phyloP scores from a whole-genome alignment of 306 rosid genomes.

The Quercus mongolica region DNA sequence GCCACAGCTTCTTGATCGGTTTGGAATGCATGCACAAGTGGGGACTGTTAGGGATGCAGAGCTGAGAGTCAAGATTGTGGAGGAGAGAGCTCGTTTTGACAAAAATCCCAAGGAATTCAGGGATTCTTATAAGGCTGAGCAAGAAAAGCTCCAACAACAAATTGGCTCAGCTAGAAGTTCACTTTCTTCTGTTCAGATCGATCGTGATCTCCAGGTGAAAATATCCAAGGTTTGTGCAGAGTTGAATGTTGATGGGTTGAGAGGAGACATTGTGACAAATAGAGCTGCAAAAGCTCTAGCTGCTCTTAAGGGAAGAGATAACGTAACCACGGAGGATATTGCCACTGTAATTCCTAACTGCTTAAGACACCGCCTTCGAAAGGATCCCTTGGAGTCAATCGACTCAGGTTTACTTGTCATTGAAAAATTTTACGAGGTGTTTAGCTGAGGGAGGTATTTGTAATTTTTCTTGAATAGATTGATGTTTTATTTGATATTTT shows the following conservation, averaged over 20 bases:
- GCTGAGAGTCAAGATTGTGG: slow-evolving; percentile 92
- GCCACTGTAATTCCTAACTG: slow-evolving; percentile 95
- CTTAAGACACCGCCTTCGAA: slow-evolving; percentile 92
- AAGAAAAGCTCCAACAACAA: slow-evolving; percentile 69
- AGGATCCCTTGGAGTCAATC: slow-evolving; percentile 92
- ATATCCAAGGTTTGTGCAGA: slow-evolving; percentile 87
- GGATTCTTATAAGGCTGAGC: slow-evolving; percentile 57
- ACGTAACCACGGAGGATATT: slow-evolving; percentile 71
- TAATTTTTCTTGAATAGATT: slow-evolving; percentile 28
- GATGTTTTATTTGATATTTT: slow-evolving; percentile 12
- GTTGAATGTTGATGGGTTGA: slow-evolving; percentile 87
- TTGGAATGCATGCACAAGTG: slow-evolving; percentile 98
- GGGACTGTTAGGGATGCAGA: slow-evolving; percentile 96
- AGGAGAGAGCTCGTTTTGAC: slow-evolving; percentile 88
- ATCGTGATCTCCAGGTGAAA: slow-evolving; percentile 76
- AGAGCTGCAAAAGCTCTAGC: slow-evolving; percentile 95
- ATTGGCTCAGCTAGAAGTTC: slow-evolving; percentile 61
- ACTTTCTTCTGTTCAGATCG: slow-evolving; percentile 69
- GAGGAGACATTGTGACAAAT: slow-evolving; percentile 92
- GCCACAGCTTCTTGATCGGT: slow-evolving; percentile 92
- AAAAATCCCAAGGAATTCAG: slow-evolving; percentile 74
- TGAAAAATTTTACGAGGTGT: slow-evolving; percentile 84
- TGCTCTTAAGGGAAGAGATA: slow-evolving; percentile 74
- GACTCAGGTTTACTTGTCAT: slow-evolving; percentile 91
- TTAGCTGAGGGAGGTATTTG: slow-evolving; percentile 45